phyloP scores from a whole-genome alignment of 1,139 yeast species.

The Meyerozyma athensensis region DNA sequence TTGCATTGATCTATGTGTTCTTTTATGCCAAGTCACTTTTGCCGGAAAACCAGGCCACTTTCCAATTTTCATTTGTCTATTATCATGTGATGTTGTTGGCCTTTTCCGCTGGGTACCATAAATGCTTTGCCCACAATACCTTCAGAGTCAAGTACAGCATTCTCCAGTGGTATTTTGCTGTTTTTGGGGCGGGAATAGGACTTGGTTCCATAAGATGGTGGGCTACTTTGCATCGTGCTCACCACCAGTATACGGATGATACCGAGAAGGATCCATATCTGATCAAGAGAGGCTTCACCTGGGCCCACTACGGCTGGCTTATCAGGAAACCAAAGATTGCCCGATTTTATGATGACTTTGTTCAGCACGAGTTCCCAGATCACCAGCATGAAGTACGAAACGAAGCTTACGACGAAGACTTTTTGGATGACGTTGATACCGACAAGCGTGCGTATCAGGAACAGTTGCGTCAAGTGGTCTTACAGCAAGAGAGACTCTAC shows the following conservation, averaged over 20 bases:
- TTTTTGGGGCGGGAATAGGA: constrained; percentile 58
- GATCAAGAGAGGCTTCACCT: constrained; percentile 52
- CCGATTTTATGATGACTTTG: constrained; percentile 30
- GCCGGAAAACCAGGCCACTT: constrained; percentile 22
- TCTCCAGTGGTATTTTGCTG: constrained; percentile 41
- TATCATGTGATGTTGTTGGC: constrained; percentile 39
- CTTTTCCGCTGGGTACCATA: constrained; percentile 57
- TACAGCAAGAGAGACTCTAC: constrained; percentile 58
- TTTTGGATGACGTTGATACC: constrained; percentile 21
- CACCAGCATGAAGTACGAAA: constrained; percentile 19
- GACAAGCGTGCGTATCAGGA: constrained; percentile 17
- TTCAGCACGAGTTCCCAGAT: constrained; percentile 42
- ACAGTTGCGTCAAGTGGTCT: constrained; percentile 26
- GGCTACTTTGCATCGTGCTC: constrained; percentile 65
- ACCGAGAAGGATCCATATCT: constrained; percentile 67
- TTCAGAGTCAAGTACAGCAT: constrained; percentile 33
- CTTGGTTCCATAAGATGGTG: constrained; percentile 59
- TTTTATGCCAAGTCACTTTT: constrained; percentile 9
- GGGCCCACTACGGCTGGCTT: constrained; percentile 66
- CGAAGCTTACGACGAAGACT: constrained; percentile 25
- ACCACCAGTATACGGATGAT: constrained; percentile 61
- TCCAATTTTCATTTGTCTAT: constrained; percentile 30
- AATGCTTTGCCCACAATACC: constrained; percentile 61
- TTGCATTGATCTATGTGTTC: constrained; percentile 21
- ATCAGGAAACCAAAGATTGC: constrained; percentile 45